Evolutionary conservation across 2,329 filamentous ascomycete species (phyloP), one percentile per base, ranked within the genome.

Genomic region (Aspergillus clavatus): DNA sequence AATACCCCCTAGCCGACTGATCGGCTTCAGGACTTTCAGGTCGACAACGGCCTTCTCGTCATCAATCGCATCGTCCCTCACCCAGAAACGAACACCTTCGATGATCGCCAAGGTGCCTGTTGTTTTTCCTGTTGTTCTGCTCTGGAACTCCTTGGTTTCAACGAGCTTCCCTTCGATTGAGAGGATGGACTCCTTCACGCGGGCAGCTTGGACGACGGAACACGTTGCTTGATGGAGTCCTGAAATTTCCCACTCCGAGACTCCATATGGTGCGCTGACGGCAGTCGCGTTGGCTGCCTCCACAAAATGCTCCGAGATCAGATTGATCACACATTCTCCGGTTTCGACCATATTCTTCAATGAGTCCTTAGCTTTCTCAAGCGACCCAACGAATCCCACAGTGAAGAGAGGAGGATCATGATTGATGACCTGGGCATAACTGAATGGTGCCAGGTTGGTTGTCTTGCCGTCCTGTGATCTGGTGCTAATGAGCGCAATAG

Each of bases 1-100:
- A 57, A 96, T 94, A 1, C 91, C 91, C 21, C 91, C 91, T 19
- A 96, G 60, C 28, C 91, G 80, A 52, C 81, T 81, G 12, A 95
- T 77, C 0, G 91, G 89, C 50, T 80, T 80, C 45, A 96, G 69
- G 7, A 94, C 76, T 70, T 83, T 77, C 8, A 87, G 81, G 65
- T 94, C 86, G 46, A 97, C 74, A 33, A 87, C 58, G 54, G 82
- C 88, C 60, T 75, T 78, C 7, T 89, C 83, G 61, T 87, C 81
- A 57, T 95, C 87, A 49, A 95, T 72, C 2, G 89, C 89, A 69
- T 96, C 91, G 63, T 94, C 88, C 42, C 90, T 73, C 2, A 83
- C 89, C 89, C 90, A 96, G 62, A 96, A 95, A 22, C 84, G 77
- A 26, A 86, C 83, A 0, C 89, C 91, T 70, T 96, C 89, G 10